A percentile compares a stretch with the other conserved stretches of the same genome.
phyloP scores from a whole-genome alignment of 805 yeast species.

The Cyberlindnera maclurae region DNA sequence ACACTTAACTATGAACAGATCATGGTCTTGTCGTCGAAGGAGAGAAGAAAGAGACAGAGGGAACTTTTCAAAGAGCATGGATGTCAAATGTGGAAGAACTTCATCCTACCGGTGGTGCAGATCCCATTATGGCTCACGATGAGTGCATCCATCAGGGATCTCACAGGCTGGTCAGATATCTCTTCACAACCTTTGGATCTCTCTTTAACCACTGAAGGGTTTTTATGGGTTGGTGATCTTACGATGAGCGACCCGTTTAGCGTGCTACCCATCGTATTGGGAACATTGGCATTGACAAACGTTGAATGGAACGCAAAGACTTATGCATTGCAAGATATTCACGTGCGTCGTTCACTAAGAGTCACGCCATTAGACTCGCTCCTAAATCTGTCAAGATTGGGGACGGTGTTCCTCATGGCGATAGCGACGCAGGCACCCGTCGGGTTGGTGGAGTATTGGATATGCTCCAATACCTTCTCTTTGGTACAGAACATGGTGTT shows the following conservation, averaged over 20 bases:
- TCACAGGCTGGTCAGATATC: constrained; percentile 49
- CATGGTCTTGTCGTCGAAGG: constrained; percentile 64
- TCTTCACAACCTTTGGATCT: constrained; percentile 41
- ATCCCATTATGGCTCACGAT: constrained; percentile 82
- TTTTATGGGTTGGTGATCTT: constrained; percentile 57
- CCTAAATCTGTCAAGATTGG: constrained; percentile 63
- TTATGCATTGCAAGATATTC: constrained; percentile 34
- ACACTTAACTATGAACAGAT: constrained; percentile 73
- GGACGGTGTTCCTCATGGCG: constrained; percentile 76
- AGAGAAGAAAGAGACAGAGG: constrained; percentile 68
- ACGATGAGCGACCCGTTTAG: constrained; percentile 54
- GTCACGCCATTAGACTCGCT: constrained; percentile 58
- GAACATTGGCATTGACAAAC: constrained; percentile 64
- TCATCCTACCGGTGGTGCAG: constrained; percentile 70
- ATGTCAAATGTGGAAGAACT: constrained; percentile 77
- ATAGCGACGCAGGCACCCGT: constrained; percentile 81
- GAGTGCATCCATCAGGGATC: constrained; percentile 65
- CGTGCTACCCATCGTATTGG: constrained; percentile 63
- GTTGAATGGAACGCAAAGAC: constrained; percentile 76
- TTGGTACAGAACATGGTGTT: constrained; percentile 65
- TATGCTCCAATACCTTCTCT: constrained; percentile 75
- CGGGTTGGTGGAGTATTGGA: constrained; percentile 83
- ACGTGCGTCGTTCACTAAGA: constrained; percentile 37
- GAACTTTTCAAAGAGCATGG: constrained; percentile 55
- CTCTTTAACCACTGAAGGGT: constrained; percentile 43